Evolutionary conservation across 495 filamentous ascomycete genomes (phyloP).

Genomic region (Copromyces sp.): DNA sequence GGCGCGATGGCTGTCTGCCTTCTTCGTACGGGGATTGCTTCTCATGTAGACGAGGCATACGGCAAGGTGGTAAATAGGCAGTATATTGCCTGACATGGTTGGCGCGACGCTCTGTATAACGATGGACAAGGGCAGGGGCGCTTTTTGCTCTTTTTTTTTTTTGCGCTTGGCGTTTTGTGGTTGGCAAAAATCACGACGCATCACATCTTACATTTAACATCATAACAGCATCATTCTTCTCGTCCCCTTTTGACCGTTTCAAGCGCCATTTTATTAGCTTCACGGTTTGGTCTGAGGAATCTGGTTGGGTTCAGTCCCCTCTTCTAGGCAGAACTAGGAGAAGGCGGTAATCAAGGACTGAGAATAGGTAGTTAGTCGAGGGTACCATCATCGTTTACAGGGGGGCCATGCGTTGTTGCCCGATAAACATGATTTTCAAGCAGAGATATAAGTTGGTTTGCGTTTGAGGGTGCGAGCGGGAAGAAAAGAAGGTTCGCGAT

Average conservation of each 20-base stretch:
- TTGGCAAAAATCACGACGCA: neutral
- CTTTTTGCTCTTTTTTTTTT: neutral
- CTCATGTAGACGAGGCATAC: neutral
- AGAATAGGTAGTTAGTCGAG: neutral
- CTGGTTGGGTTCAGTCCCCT: neutral
- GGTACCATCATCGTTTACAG: neutral
- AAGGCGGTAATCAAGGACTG: neutral
- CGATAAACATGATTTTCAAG: neutral
- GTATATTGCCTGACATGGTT: neutral
- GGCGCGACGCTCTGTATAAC: neutral
- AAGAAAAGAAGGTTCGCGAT: neutral
- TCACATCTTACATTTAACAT: neutral
- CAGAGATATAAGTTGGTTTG: neutral
- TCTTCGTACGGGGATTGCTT: neutral
- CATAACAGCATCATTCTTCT: neutral
- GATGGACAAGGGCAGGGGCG: neutral
- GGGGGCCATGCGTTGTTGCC: neutral
- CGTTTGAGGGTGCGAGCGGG: neutral
- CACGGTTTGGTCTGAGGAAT: neutral
- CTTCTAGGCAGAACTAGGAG: neutral
- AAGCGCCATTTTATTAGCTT: neutral
- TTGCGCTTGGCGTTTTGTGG: neutral
- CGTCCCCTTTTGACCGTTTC: neutral
- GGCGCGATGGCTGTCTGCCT: neutral
- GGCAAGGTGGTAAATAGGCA: neutral